A percentile compares a stretch with the other conserved stretches of the same genome.
Evolutionary conservation across 2,329 filamentous ascomycete genomes (phyloP).

Genomic region (Hypoxylon sp.): DNA sequence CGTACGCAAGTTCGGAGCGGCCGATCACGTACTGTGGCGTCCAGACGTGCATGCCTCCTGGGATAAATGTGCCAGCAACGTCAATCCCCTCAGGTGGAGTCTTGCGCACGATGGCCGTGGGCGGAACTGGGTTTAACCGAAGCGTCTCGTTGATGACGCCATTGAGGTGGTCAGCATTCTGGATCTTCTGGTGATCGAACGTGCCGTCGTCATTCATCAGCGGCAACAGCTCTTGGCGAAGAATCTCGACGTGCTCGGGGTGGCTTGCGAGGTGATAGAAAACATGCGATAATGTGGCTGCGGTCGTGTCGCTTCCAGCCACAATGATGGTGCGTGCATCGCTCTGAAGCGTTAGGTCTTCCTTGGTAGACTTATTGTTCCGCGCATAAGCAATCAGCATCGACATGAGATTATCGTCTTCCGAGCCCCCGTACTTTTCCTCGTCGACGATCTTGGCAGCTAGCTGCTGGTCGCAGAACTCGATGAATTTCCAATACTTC

Average conservation of each 20-base stretch:
- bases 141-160: neutral
- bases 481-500: constrained; percentile 1
- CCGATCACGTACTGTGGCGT: neutral
- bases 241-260: constrained; percentile 1
- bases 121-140: neutral
- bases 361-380: neutral
- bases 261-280: neutral
- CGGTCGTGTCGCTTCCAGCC: neutral
- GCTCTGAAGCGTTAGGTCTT: neutral
- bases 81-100: neutral
- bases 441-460: constrained; percentile 1
- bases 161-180: constrained; percentile 1
- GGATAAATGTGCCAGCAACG: neutral
- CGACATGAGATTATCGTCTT: constrained; percentile 1
- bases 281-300: neutral
- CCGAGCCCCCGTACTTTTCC: neutral
- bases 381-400: neutral
- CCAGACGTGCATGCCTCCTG: neutral
- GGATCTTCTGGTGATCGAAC: neutral
- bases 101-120: neutral
- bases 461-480: constrained; percentile 2
- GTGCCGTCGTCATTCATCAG: neutral
- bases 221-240: neutral
- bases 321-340: neutral
- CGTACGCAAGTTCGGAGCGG: neutral